Percentiles rank a stretch among this genome's conserved stretches.
Evolutionary conservation across 495 filamentous ascomycete species (phyloP).

Genomic region (Xylaria grammica): DNA sequence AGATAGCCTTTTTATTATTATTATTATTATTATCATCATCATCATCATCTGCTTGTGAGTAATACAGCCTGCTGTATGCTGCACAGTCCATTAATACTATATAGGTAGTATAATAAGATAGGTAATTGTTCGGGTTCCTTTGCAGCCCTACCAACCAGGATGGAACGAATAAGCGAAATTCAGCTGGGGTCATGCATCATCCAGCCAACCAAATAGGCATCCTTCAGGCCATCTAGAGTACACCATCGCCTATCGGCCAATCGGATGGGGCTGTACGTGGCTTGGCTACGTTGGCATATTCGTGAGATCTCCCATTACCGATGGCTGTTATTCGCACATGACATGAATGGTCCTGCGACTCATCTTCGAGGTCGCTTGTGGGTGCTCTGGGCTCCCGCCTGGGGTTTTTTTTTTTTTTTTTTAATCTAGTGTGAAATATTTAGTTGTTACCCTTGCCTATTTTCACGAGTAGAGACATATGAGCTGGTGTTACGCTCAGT

Average conservation of each 20-base stretch:
- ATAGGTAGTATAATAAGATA: neutral
- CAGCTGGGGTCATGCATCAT: neutral
- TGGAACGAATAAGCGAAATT: slow-evolving; percentile 13
- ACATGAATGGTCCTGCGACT: slow-evolving; percentile 1
- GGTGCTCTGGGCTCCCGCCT: neutral
- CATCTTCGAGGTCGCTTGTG: neutral
- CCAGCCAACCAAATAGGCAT: neutral
- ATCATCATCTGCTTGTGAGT: no score
- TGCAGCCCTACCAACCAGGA: slow-evolving; percentile 19
- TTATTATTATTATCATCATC: no score
- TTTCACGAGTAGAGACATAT: neutral
- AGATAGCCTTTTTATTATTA: no score
- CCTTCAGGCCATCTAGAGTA: neutral
- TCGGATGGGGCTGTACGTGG: neutral
- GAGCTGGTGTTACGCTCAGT: neutral
- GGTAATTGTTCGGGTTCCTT: neutral
- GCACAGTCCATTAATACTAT: neutral
- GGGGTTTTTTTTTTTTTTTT: neutral
- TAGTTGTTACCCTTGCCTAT: neutral
- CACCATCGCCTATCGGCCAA: slow-evolving; percentile 1
- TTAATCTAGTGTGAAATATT: no score
- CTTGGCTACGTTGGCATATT: neutral
- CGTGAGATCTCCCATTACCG: neutral
- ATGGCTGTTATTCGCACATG: slow-evolving; percentile 1
- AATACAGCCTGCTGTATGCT: neutral